Conservation (phyloP, 169 alveolate species). For the Babesia ovata region DNA sequence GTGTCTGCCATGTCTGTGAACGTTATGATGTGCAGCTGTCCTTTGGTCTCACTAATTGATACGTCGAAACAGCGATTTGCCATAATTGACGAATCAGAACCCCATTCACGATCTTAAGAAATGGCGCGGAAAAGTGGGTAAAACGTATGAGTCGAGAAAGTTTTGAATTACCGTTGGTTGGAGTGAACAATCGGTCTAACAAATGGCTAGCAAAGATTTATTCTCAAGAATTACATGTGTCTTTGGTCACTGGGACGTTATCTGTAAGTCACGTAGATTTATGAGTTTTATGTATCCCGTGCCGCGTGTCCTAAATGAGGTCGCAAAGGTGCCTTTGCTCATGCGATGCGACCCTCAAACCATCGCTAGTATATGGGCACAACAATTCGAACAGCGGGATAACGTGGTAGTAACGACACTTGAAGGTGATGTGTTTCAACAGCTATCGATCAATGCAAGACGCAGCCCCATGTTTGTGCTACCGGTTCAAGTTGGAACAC, state of each 20-base stretch:
- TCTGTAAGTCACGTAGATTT: neutral
- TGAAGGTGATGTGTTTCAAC: neutral
- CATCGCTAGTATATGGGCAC: slow-evolving; percentile 28
- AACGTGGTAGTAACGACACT: slow-evolving; percentile 20
- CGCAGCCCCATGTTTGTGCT: slow-evolving; percentile 28
- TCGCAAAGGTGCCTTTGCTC: slow-evolving; percentile 48
- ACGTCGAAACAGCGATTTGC: slow-evolving; percentile 7
- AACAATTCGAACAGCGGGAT: slow-evolving; percentile 12
- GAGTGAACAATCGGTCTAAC: slow-evolving; percentile 28
- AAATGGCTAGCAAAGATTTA: slow-evolving; percentile 52
- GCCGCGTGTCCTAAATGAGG: slow-evolving; percentile 21
- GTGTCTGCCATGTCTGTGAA: too few species aligned
- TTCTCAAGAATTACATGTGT: slow-evolving; percentile 7
- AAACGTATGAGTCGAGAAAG: slow-evolving; percentile 23
- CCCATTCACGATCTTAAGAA: slow-evolving; percentile 11
- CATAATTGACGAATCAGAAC: slow-evolving; percentile 17
- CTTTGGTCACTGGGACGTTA: neutral
- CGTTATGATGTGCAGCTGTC: neutral
- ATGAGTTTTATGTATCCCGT: slow-evolving; percentile 52
- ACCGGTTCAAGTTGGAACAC: slow-evolving; percentile 17
- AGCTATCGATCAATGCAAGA: neutral
- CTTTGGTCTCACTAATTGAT: neutral
- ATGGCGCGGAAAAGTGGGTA: slow-evolving; percentile 5
- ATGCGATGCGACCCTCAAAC: slow-evolving; percentile 12
- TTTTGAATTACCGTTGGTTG: slow-evolving; percentile 29